phyloP scores from a whole-genome alignment of 495 filamentous ascomycete genomes.

The Podospora didyma region DNA sequence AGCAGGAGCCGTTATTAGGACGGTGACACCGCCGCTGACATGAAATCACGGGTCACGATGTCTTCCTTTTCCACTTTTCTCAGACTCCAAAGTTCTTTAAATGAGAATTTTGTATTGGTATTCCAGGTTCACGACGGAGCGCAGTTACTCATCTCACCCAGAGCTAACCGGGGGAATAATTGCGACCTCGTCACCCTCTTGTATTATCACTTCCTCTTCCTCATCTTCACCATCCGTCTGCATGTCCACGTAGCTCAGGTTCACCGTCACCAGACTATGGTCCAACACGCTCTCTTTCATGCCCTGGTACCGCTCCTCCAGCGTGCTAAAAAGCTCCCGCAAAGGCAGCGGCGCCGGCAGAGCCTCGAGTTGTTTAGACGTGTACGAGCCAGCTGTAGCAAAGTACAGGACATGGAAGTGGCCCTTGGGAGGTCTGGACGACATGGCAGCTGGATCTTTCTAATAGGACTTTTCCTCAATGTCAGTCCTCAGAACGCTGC shows the following conservation, averaged over 20 bases:
- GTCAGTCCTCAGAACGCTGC: neutral
- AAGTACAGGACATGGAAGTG: slow-evolving; percentile 87
- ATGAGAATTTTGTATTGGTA: no score
- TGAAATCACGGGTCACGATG: no score
- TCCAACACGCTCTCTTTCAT: slow-evolving; percentile 67
- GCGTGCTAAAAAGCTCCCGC: slow-evolving; percentile 56
- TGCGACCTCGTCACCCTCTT: slow-evolving; percentile 83
- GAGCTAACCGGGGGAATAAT: slow-evolving; percentile 97
- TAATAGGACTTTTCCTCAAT: slow-evolving; percentile 11
- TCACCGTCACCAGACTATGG: slow-evolving; percentile 80
- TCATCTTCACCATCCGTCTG: slow-evolving; percentile 35
- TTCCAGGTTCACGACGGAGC: no score
- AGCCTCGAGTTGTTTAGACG: slow-evolving; percentile 63
- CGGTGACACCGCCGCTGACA: neutral
- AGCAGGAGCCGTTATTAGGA: neutral
- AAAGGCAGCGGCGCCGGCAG: slow-evolving; percentile 71
- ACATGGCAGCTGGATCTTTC: slow-evolving; percentile 17
- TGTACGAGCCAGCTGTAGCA: slow-evolving; percentile 71
- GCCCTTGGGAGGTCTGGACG: slow-evolving; percentile 42
- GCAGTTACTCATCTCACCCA: slow-evolving; percentile 38
- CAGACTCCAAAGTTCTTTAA: no score
- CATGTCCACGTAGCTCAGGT: slow-evolving; percentile 83
- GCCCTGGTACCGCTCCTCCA: slow-evolving; percentile 81
- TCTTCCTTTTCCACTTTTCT: no score
- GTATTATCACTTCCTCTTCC: slow-evolving; percentile 49